These are phyloP conservation scores for Aspergillus sclerotioniger DNA, from an alignment of 495 filamentous ascomycete genomes.

Conservation along the genomic window DNA sequence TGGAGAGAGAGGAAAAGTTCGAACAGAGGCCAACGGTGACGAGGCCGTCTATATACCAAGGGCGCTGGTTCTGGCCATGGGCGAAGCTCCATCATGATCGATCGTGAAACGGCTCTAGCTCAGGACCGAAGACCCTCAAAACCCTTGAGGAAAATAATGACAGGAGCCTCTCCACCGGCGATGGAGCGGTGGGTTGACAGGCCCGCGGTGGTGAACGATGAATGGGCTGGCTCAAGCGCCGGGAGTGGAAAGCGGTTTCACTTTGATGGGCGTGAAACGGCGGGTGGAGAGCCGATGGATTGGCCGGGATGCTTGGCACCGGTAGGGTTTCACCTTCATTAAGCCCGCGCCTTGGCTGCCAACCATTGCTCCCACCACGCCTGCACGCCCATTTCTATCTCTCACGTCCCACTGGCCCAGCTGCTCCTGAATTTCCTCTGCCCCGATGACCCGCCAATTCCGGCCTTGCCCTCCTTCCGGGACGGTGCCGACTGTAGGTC, in stretches of 20 bases:
- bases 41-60: slow-evolving; percentile 14
- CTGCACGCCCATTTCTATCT: slow-evolving; percentile 1
- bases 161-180: slow-evolving; percentile 8
- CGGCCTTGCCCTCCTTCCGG: background rate
- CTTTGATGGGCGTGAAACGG: slow-evolving; percentile 23
- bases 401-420: background rate
- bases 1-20: slow-evolving; percentile 17
- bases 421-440: slow-evolving; percentile 5
- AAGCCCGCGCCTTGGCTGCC: slow-evolving; percentile 10
- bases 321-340: slow-evolving; percentile 28
- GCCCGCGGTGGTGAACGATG: background rate
- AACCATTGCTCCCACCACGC: background rate
- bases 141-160: slow-evolving; percentile 5
- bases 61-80: background rate
- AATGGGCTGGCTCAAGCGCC: slow-evolving; percentile 6
- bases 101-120: slow-evolving; percentile 18
- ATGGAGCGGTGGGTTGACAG: slow-evolving; percentile 6
- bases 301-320: slow-evolving; percentile 21
- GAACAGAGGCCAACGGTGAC: slow-evolving; percentile 15
- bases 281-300: slow-evolving; percentile 5
- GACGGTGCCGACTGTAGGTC: background rate
- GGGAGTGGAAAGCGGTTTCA: slow-evolving; percentile 18
- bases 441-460: too few relatives aligned
- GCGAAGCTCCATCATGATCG: slow-evolving; percentile 10
- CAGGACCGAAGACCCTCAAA: slow-evolving; percentile 3